Evolutionary conservation across 129 eudicot genomes (phyloP), one percentile per base, ranked within the genome.

Genomic region (Centrapalus pauciflorus): DNA sequence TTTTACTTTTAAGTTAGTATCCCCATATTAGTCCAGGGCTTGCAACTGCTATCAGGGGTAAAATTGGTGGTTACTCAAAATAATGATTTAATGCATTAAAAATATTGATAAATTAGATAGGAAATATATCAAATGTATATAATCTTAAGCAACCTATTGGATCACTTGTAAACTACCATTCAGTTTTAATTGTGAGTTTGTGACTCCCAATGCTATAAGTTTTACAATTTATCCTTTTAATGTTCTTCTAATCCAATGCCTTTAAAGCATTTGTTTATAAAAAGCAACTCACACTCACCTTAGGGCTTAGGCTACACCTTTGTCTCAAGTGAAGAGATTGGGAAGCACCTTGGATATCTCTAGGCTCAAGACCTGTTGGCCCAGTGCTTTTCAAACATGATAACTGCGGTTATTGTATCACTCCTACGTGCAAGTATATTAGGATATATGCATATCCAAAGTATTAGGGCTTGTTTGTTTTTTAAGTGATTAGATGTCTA

Each of bases 1-100:
- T 34, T 67, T 64, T 10, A 23, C 63, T 23, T 67, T 33, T 67
- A n/a, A 33, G 49, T 26, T 67, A 37, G 54, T 16, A 52, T 38
- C 27, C 40, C 35, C 63, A 45, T 27, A 21, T 54, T 38, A 37
- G 51, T n/a, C n/a, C n/a, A n/a, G n/a, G n/a, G n/a, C n/a, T n/a
- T n/a, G n/a, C n/a, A n/a, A n/a, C n/a, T 34, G 0, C 40, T 34
- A 34, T 34, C 40, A 34, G 40, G 40, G 40, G 40, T 34, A 34
- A 34, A 34, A 34, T 34, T 9, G 10, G 7, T 34, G 40, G 40
- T 34, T n/a, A n/a, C n/a, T n/a, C n/a, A n/a, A n/a, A n/a, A n/a
- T n/a, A n/a, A n/a, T n/a, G n/a, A n/a, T n/a, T n/a, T n/a, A n/a
- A n/a, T n/a, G n/a, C n/a, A 12, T 5, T 6, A 34, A 34, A 34